Base-by-base conservation (phyloP, 805 yeast genomes). In the Kazachstania kunashirensis region DNA sequence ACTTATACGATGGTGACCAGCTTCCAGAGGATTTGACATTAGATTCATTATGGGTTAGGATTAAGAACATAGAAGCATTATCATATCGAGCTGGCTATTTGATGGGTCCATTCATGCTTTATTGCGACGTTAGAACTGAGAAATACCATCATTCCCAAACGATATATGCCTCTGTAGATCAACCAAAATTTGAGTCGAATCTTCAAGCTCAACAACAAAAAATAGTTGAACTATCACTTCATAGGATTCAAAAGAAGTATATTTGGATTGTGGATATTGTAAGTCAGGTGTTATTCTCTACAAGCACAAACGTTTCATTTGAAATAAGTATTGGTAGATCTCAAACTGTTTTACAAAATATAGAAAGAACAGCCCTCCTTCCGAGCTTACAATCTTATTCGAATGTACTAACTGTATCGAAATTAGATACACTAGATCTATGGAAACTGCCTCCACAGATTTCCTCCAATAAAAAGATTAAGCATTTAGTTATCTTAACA, bases 61-160 rank as follows among this genome's bases (percentile, higher is more conserved):
- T 83, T 11, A 71, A 71, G 45, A 83, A 83, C 52, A 65, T 63
- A 4, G 88, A 81, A 48, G 71, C 51, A 3, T 21, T 58, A 12
- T 50, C 64, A 0, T 51, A 50, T 32, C 55, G 89, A 36, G 88
- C 94, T 0, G 88, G 85, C 0, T 78, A 73, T 46, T 54, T 83
- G 13, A 73, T 82, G 39, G 94, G 89, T 0, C 94, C 94, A 0
- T 82, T 71, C 46, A 67, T 76, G n/a, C 48, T 83, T 1, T 83
- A 83, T 50, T 80, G 75, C 27, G 94, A 83, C 56, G 73, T 84
- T 24, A 60, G 75, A 34, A 61, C 76, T 0, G 66, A 55, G 3
- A 78, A 73, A 6, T 83, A 70, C 48, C 66, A 71, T 33, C 75
- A 70, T 40, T 58, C 69, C 3, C 60, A 67, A 38, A 47, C 59